Base-by-base conservation (phyloP, 108 stramenopile genomes). In the Nitzschia inconspicua region DNA sequence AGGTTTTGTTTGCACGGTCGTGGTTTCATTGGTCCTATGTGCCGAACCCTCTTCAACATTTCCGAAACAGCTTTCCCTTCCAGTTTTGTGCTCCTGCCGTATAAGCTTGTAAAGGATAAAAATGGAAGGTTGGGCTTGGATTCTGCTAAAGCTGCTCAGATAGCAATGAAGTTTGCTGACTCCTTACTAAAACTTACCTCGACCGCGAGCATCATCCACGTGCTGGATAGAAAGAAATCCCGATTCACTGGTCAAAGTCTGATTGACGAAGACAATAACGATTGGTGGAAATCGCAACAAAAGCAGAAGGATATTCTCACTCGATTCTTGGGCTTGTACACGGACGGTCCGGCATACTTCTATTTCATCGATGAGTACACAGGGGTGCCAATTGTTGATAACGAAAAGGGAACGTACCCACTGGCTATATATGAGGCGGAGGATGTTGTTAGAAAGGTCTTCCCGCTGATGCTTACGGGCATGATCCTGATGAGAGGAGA, bases 401-500 rank as follows among this genome's bases (percentile, higher is more conserved):
- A 48, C 3, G 29, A 42, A 3, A 57, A 36, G 11, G 27, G 10
- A 0, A 32, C 36, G 3, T 82, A 82, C 31, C 81, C 81, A 16
- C 26, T 83, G 14, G 41, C 49, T 4, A 25, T 83, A 3, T 22
- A 32, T 10, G 65, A 77, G 11, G 57, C 80, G 13, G 39, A 31
- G 16, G 70, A 65, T 5, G 50, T 62, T 1, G 71, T 78, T 20
- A 36, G 46, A 35, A 70, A 65, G 37, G 34, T 83, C 1, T 49
- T 83, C 9, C 70, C 81, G 13, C 34, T 83, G 31, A 83, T 83
- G 77, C 60, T 78, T 22, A 42, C 62, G 30, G 81, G 81, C 3
- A 78, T 83, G 77, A 65, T 74, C 27, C 47, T 62, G 8, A 78
- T 83, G 77, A 57, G 81, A 37, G 81, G 81, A 22, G 66, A 72